Percentiles rank a stretch among this genome's conserved stretches.
Evolutionary conservation across 176 grass and related monocot species (phyloP).

Genomic region (Avena eriantha): DNA sequence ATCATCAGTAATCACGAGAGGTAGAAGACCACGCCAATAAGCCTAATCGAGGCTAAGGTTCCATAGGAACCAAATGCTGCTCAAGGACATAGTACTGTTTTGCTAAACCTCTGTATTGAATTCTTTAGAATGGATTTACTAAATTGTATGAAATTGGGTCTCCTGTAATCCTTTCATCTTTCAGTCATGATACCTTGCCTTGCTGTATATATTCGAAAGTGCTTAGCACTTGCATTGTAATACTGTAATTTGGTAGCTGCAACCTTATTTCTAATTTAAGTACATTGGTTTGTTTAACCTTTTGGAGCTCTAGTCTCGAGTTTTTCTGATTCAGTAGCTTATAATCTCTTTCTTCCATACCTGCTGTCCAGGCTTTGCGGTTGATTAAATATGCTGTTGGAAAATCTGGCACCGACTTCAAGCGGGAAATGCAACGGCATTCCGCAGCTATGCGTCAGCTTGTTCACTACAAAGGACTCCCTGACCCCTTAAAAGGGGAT

Average conservation of each 20-base stretch:
- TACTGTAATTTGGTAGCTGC: background rate
- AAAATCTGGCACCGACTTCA: conserved; percentile 94
- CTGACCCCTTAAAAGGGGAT: conserved; percentile 93
- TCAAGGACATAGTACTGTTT: background rate
- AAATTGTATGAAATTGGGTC: background rate
- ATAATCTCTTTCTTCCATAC: background rate
- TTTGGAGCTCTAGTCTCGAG: background rate
- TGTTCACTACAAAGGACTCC: conserved; percentile 91
- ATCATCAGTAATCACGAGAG: no score
- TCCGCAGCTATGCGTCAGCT: conserved; percentile 81
- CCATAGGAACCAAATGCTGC: conserved; percentile 13
- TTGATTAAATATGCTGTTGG: conserved; percentile 92
- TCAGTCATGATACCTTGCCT: conserved; percentile 2
- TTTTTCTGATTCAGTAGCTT: conserved; percentile 29
- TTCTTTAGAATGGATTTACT: background rate
- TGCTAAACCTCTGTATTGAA: background rate
- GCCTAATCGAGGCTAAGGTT: no score
- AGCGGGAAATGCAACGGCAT: conserved; percentile 94
- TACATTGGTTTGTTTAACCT: conserved; percentile 32
- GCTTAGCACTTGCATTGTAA: background rate
- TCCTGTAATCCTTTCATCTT: conserved; percentile 16
- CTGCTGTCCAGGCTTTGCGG: conserved; percentile 70
- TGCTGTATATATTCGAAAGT: background rate
- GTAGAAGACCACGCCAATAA: no score
- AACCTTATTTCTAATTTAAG: conserved; percentile 17